These are phyloP conservation scores for Claviceps citrina DNA, from an alignment of 2,329 filamentous ascomycete genomes.

Conservation along the genomic window DNA sequence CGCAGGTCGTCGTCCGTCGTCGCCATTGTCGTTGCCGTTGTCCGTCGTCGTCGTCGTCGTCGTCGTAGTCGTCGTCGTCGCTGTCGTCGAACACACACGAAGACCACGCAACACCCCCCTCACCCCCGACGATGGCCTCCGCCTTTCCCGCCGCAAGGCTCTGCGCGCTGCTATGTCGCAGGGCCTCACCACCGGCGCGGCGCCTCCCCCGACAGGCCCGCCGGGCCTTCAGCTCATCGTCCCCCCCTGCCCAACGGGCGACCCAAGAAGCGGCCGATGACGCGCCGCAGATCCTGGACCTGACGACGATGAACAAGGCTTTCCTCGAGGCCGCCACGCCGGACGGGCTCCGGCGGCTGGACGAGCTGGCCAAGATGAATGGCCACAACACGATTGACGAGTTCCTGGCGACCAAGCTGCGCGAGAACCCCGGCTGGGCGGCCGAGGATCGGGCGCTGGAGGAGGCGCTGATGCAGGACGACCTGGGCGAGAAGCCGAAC, in stretches of 20 bases:
- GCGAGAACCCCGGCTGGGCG: constrained; percentile 16
- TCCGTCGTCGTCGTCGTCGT: too few relatives aligned
- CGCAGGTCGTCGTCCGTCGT: too few relatives aligned
- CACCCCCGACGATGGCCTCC: constrained; percentile 21
- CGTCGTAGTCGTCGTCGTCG: not conserved
- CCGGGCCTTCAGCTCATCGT: constrained; percentile 18
- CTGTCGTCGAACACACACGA: not conserved
- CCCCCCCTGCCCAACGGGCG: constrained; percentile 11
- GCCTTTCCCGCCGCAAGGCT: constrained; percentile 23
- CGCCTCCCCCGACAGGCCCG: constrained; percentile 11
- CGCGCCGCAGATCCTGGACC: constrained; percentile 10
- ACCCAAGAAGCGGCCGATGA: constrained; percentile 11
- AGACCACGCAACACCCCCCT: not conserved
- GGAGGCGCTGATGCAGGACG: constrained; percentile 17
- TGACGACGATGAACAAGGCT: constrained; percentile 18
- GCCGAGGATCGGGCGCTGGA: constrained; percentile 18
- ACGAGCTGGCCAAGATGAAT: constrained; percentile 21
- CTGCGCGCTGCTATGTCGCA: constrained; percentile 20
- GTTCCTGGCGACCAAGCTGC: constrained; percentile 15
- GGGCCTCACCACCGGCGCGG: constrained; percentile 12
- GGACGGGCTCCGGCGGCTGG: constrained; percentile 19
- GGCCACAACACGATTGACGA: constrained; percentile 19
- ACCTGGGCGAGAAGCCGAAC: constrained; percentile 19
- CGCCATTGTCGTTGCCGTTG: too few relatives aligned
- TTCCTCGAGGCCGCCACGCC: constrained; percentile 17